Conservation (phyloP, 192 early-diverging fungal genomes). For the Linnemannia elongata region DNA sequence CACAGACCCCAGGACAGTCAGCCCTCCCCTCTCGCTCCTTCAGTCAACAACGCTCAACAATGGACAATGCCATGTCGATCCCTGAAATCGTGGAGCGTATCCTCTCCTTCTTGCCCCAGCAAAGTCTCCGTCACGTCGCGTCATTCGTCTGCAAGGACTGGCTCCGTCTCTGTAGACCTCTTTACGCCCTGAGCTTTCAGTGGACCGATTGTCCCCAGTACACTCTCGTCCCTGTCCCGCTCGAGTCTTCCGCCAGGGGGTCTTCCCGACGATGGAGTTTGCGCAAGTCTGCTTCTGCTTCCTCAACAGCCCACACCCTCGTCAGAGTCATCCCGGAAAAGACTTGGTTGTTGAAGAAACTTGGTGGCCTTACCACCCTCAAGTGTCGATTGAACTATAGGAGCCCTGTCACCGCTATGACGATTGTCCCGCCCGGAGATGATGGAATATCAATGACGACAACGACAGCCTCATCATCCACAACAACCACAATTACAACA, state of each 20-base stretch:
- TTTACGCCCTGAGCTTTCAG: neutral
- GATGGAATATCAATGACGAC: neutral
- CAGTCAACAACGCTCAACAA: neutral
- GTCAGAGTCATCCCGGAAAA: slow-evolving; percentile 2
- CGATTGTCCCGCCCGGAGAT: neutral
- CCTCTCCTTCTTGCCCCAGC: slow-evolving; percentile 29
- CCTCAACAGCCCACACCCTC: neutral
- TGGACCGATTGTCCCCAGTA: slow-evolving; percentile 17
- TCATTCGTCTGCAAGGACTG: slow-evolving; percentile 33
- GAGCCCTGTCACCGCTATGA: neutral
- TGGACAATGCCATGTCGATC: slow-evolving; percentile 15
- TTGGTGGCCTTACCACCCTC: neutral
- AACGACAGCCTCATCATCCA: neutral
- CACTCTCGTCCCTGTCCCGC: neutral
- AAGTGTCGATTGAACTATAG: neutral
- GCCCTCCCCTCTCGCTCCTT: neutral
- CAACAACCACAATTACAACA: slow-evolving; percentile 1
- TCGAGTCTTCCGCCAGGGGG: neutral
- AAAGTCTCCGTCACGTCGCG: slow-evolving; percentile 9
- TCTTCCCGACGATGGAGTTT: neutral
- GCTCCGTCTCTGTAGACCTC: slow-evolving; percentile 3
- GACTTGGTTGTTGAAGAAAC: slow-evolving; percentile 3
- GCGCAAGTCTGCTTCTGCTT: neutral
- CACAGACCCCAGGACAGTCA: neutral
- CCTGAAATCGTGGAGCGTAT: slow-evolving; percentile 33